Percentiles rank a stretch among this genome's conserved stretches.
Conservation (phyloP, 768 basidiomycete species). For the Rhodotorula kratochvilovae region DNA sequence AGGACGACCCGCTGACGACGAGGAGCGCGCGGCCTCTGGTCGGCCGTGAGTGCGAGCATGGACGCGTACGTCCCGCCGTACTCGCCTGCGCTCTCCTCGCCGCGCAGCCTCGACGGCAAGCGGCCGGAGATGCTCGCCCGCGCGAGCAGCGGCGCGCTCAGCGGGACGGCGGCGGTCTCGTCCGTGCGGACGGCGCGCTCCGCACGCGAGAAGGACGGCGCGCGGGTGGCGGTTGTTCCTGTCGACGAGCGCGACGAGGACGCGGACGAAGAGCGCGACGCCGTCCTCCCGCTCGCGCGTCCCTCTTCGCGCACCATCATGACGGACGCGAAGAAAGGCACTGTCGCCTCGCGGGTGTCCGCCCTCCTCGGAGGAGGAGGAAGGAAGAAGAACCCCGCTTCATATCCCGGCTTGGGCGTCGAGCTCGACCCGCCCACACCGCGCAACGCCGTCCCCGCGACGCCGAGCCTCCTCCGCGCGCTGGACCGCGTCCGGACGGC, state of each 20-base stretch:
- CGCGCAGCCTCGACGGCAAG: no score
- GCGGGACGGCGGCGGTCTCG: conserved; percentile 11
- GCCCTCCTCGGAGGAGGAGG: neutral
- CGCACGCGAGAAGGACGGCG: no score
- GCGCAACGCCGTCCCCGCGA: conserved; percentile 7
- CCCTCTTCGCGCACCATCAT: neutral
- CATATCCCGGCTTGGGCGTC: neutral
- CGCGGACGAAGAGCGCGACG: neutral
- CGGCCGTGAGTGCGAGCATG: neutral
- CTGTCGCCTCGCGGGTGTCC: neutral
- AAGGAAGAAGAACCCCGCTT: neutral
- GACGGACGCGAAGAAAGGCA: neutral
- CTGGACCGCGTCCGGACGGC: conserved; percentile 1
- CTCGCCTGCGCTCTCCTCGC: no score
- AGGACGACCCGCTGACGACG: neutral
- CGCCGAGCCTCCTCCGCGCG: conserved; percentile 12
- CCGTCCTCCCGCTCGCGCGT: neutral
- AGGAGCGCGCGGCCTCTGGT: neutral
- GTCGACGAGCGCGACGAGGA: neutral
- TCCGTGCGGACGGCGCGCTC: no score
- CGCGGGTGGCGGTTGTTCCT: neutral
- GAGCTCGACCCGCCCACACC: neutral
- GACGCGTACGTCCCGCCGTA: neutral
- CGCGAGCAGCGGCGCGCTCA: neutral
- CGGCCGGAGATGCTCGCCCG: no score